phyloP scores from a whole-genome alignment of 495 filamentous ascomycete species.

The Penicillium daleae region DNA sequence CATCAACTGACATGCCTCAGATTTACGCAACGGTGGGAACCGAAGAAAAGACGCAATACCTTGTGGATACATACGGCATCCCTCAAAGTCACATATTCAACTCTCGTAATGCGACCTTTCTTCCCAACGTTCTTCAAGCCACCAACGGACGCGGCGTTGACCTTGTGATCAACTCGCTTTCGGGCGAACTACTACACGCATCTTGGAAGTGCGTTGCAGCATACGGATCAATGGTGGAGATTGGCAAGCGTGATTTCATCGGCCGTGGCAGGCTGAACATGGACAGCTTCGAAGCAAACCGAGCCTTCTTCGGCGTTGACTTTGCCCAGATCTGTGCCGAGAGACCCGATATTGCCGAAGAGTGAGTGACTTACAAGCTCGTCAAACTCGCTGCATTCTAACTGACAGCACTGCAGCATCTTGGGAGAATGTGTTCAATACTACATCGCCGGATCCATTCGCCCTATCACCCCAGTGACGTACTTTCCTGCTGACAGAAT shows the following conservation, averaged over 20 bases:
- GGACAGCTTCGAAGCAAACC: slow-evolving; percentile 39
- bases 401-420: not conserved
- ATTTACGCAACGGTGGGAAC: slow-evolving; percentile 46
- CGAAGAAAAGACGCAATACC: slow-evolving; percentile 40
- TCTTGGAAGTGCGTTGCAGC: slow-evolving; percentile 54
- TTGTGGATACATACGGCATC: slow-evolving; percentile 37
- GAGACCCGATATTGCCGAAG: no score
- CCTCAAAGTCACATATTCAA: slow-evolving; percentile 50
- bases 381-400: no score
- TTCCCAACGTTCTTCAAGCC: slow-evolving; percentile 41
- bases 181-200: slow-evolving; percentile 45
- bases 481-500: not conserved
- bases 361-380: no score
- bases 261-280: slow-evolving; percentile 21
- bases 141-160: slow-evolving; percentile 52
- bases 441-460: not conserved
- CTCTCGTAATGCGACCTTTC: slow-evolving; percentile 49
- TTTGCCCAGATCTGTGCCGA: slow-evolving; percentile 10
- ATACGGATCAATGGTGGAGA: slow-evolving; percentile 55
- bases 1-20: no score
- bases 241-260: slow-evolving; percentile 29
- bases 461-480: not conserved
- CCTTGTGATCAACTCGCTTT: slow-evolving; percentile 51
- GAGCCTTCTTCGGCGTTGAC: slow-evolving; percentile 27
- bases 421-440: not conserved